Conservation (phyloP, 306 rosid genomes). For the Hippophae rhamnoides region DNA sequence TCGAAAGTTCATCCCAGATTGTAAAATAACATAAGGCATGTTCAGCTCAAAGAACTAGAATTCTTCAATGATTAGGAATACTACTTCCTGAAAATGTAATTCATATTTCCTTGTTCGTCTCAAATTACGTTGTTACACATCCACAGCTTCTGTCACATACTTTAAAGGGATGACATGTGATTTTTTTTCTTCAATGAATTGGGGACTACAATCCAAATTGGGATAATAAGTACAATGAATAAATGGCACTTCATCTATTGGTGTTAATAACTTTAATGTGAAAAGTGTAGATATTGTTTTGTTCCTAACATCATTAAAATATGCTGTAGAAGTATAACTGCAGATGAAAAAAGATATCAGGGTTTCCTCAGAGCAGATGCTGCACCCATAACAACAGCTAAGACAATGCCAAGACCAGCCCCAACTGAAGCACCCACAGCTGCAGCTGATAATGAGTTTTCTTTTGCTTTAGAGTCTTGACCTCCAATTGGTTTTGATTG, state of each 20-base stretch:
- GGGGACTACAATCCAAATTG: too few species aligned
- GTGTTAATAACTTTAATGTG: neutral
- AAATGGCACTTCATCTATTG: slow-evolving; percentile 12
- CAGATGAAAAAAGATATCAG: slow-evolving; percentile 15
- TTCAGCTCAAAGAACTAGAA: too few species aligned
- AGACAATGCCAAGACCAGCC: slow-evolving; percentile 78
- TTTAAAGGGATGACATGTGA: too few species aligned
- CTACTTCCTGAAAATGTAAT: too few species aligned
- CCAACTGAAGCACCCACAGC: slow-evolving; percentile 91
- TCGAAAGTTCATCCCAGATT: too few species aligned
- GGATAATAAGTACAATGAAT: slow-evolving; percentile 9
- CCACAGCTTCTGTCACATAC: too few species aligned
- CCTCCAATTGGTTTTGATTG: slow-evolving; percentile 34
- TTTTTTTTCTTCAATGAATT: neutral
- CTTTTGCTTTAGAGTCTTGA: slow-evolving; percentile 46
- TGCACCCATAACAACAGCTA: slow-evolving; percentile 95
- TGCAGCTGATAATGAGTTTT: slow-evolving; percentile 57
- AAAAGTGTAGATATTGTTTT: too few species aligned
- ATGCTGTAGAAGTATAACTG: neutral
- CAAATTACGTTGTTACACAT: too few species aligned
- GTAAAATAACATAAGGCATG: too few species aligned
- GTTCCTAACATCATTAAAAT: too few species aligned
- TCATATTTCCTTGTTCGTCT: too few species aligned
- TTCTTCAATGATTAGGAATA: too few species aligned
- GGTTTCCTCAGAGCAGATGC: slow-evolving; percentile 98